Evolutionary conservation across 2,329 filamentous ascomycete genomes (phyloP).

Genomic region (Diaporthe sp.): DNA sequence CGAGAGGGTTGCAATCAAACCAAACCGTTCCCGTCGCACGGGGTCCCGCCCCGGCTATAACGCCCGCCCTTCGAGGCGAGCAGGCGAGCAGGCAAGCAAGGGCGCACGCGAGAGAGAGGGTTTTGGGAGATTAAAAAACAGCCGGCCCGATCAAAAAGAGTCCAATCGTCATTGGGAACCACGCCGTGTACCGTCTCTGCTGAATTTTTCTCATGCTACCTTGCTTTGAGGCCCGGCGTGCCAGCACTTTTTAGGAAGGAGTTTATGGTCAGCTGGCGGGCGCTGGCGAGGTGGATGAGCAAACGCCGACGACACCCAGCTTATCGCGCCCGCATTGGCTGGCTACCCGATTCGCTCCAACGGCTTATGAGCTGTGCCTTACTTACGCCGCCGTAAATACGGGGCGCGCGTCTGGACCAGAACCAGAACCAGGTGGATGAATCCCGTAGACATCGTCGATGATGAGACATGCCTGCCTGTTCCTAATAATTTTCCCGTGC

Average conservation of each 20-base stretch:
- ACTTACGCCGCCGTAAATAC: neutral
- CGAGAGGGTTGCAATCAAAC: conserved; percentile 5
- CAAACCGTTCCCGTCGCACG: neutral
- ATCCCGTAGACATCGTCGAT: neutral
- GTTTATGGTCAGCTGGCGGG: conserved; percentile 21
- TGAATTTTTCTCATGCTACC: neutral
- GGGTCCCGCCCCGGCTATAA: neutral
- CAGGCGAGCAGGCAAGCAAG: too few relatives aligned
- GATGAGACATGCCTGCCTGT: neutral
- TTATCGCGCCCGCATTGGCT: conserved; percentile 20
- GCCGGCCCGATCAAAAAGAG: conserved; percentile 21
- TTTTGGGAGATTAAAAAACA: neutral
- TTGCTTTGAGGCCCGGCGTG: conserved; percentile 11
- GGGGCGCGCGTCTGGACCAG: neutral
- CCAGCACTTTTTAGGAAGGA: conserved; percentile 30
- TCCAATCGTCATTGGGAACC: conserved; percentile 25
- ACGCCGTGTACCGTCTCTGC: neutral
- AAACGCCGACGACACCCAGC: conserved; percentile 1
- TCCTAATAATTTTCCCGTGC: neutral
- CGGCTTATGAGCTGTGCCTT: neutral
- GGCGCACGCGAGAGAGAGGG: neutral
- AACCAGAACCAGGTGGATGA: too few relatives aligned
- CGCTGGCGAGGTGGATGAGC: neutral
- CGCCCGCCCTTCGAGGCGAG: neutral
- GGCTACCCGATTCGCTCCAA: conserved; percentile 11